Evolutionary conservation across 176 grass and related monocot species (phyloP), one percentile per base, ranked within the genome.

Genomic region (Aegilops bicornis): DNA sequence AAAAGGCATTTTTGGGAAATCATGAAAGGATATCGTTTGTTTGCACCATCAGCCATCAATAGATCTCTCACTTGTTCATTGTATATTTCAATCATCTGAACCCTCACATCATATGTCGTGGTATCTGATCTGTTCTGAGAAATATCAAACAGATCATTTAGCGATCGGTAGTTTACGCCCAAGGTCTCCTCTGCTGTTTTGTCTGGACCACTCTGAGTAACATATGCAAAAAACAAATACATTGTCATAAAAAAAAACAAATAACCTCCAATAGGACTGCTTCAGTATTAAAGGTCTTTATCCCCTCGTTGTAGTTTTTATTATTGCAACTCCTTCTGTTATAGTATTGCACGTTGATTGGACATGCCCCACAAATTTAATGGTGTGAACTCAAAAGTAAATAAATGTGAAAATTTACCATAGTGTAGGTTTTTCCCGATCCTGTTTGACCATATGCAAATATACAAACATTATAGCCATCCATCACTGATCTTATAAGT

Each of bases 31-130:
- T 94, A 97, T 97, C 86, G 87, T 92, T 76, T 97, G 54, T 86
- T 90, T 76, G 81, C 77, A 52, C 95, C 92, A 9, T 97, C 88
- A 6, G 58, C 37, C 84, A 92, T 91, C 76, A 97, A 39, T 40
- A 97, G 89, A 92, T 97, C 95, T 76, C 92, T 90, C 86, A 97
- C 92, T 94, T 97, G 95, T 56, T 97, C 95, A 85, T 97, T 97
- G 81, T 97, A 97, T 73, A 97, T 97, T 85, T 97, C 95, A 80
- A 97, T 91, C 95, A 97, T 97, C 78, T 94, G 95, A 74, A 97
- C 86, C 30, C 73, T 92, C 33, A 97, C 83, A 14, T 94, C 87
- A 87, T 94, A 97, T 64, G 36, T 31, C 2, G 90, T 40, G 10
- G 71, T 82, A 87, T 94, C 86, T 67, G 83, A 78, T 88, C 90